Conservation (phyloP, 1,284 basidiomycete species). For the Irpex sp. region DNA sequence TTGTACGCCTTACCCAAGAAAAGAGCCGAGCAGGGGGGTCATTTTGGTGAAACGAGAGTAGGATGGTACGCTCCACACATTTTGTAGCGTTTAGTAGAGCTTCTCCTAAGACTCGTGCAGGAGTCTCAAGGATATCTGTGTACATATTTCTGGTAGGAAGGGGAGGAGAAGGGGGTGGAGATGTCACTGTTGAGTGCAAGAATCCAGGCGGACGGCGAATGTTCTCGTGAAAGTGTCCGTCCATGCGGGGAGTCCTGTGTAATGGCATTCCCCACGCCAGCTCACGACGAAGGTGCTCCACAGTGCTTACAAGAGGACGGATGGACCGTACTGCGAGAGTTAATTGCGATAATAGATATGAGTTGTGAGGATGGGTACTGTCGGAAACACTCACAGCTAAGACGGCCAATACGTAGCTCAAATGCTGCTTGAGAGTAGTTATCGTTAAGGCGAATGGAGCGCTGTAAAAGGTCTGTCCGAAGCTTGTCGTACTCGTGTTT, state of each 20-base stretch:
- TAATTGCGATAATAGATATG: background rate
- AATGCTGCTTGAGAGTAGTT: slow-evolving; percentile 45
- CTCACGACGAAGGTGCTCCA: slow-evolving; percentile 44
- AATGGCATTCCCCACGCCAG: slow-evolving; percentile 42
- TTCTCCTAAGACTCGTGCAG: slow-evolving; percentile 32
- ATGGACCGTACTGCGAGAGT: slow-evolving; percentile 38
- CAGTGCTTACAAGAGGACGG: slow-evolving; percentile 39
- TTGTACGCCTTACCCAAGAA: background rate
- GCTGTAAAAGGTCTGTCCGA: slow-evolving; percentile 31
- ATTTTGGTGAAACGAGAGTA: slow-evolving; percentile 32
- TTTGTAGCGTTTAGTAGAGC: slow-evolving; percentile 34
- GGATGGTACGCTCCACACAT: slow-evolving; percentile 31
- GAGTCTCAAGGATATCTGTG: slow-evolving; percentile 26
- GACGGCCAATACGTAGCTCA: slow-evolving; percentile 42
- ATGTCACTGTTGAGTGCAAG: slow-evolving; percentile 7
- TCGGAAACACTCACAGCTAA: slow-evolving; percentile 33
- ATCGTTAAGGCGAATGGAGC: slow-evolving; percentile 38
- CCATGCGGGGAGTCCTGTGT: slow-evolving; percentile 13
- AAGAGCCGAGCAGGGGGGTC: background rate
- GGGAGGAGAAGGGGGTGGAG: slow-evolving; percentile 11
- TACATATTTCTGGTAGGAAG: slow-evolving; percentile 15
- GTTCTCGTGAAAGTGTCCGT: slow-evolving; percentile 3
- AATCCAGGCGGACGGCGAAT: slow-evolving; percentile 7
- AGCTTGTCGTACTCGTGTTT: slow-evolving; percentile 21
- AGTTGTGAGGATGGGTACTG: background rate